A percentile compares a stretch with the other conserved stretches of the same genome.
Evolutionary conservation across 805 yeast species (phyloP).

Genomic region (Huiozyma naganishii): DNA sequence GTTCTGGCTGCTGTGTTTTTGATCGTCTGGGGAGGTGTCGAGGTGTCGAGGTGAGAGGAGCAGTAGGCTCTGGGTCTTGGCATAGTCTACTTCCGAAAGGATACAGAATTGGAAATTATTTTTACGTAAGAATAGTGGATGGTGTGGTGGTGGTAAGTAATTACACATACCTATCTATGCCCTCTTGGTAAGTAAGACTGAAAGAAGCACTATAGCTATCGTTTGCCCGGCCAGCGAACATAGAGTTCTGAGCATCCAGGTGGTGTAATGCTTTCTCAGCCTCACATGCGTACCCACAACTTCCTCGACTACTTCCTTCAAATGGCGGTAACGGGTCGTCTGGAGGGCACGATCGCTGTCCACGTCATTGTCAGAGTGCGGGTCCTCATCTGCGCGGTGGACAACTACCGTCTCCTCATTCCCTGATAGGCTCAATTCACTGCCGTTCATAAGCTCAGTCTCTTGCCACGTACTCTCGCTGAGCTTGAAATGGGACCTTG

Average conservation of each 20-base stretch:
- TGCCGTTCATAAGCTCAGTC: not conserved
- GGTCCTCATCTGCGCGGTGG: not conserved
- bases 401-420: not conserved
- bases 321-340: constrained; percentile 2
- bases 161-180: too few species aligned
- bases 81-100: too few species aligned
- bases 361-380: not conserved
- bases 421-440: not conserved
- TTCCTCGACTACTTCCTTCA: constrained; percentile 8
- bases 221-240: constrained; percentile 2
- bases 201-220: not conserved
- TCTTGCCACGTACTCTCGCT: not conserved
- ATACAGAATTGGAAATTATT: too few species aligned
- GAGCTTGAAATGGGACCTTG: not conserved
- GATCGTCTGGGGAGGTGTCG: too few species aligned
- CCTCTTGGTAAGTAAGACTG: not conserved
- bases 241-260: constrained; percentile 11
- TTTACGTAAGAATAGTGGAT: too few species aligned
- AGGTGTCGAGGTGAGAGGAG: too few species aligned
- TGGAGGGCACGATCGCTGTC: not conserved
- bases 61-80: too few species aligned
- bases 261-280: constrained; percentile 6
- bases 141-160: too few species aligned
- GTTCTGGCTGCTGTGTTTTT: too few species aligned
- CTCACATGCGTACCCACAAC: constrained; percentile 11